Evolutionary conservation across 345 rosid genomes (phyloP).

Genomic region (Syzygium grande): DNA sequence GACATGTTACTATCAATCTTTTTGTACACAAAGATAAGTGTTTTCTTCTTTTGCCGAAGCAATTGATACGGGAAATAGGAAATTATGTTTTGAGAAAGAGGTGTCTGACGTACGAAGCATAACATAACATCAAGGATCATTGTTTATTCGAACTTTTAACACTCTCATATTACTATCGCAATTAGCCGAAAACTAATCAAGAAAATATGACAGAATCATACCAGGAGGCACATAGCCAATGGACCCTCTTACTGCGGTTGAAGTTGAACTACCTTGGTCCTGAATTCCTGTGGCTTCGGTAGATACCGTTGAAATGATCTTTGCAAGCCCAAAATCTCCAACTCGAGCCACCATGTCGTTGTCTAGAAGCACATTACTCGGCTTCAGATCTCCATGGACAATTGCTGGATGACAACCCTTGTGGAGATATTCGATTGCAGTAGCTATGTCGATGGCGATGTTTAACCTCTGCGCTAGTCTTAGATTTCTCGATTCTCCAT

Average conservation of each 20-base stretch:
- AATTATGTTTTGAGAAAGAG: neutral
- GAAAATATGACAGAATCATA: neutral
- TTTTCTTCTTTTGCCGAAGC: neutral
- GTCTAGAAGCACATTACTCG: neutral
- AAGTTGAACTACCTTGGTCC: neutral
- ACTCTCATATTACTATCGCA: neutral
- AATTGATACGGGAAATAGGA: neutral
- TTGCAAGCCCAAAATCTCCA: neutral
- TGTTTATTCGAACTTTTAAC: neutral
- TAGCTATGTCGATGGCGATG: neutral
- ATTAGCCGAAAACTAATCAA: neutral
- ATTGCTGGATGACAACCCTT: neutral
- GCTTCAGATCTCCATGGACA: neutral
- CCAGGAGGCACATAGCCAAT: neutral
- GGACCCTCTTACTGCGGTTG: neutral
- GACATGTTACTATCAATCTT: neutral
- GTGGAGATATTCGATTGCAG: neutral
- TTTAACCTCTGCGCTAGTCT: neutral
- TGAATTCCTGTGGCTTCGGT: neutral
- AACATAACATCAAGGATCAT: neutral
- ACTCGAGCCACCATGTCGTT: neutral
- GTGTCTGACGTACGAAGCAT: no score
- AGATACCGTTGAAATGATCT: neutral
- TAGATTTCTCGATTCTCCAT: neutral
- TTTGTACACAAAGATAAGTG: neutral